A percentile compares a stretch with the other conserved stretches of the same genome.
Conservation (phyloP, 1,284 basidiomycete species). For the Mrakiaceae sp. region DNA sequence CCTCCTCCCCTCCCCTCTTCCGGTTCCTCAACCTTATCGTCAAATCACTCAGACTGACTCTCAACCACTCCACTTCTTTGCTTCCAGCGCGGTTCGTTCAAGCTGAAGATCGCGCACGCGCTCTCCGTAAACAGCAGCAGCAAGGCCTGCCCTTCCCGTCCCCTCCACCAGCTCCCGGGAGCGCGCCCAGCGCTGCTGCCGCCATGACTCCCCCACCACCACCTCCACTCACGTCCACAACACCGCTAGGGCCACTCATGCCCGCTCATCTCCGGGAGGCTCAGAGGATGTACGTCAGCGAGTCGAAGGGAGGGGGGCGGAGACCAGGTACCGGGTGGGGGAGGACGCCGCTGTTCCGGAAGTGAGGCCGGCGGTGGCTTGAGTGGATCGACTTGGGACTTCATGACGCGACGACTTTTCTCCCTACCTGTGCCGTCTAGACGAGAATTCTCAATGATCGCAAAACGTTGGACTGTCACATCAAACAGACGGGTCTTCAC, state of each 20-base stretch:
- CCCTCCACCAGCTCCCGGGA: background rate
- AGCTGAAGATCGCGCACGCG: background rate
- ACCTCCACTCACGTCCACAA: background rate
- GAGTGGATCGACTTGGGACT: background rate
- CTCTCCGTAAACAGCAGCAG: no score
- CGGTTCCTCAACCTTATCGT: no score
- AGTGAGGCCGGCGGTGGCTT: background rate
- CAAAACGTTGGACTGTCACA: no score
- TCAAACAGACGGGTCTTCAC: no score
- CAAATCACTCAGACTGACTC: background rate
- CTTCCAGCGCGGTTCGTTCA: background rate
- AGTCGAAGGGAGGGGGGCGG: slow-evolving; percentile 1
- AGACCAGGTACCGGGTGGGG: background rate
- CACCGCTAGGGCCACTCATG: background rate
- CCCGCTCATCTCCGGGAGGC: slow-evolving; percentile 12
- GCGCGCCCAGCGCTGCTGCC: slow-evolving; percentile 1
- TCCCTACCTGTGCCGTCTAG: background rate
- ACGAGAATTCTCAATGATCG: no score
- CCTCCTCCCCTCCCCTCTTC: background rate
- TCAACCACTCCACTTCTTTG: background rate
- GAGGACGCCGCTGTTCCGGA: slow-evolving; percentile 1
- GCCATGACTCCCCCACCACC: no score
- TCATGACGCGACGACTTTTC: background rate
- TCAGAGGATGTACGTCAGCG: slow-evolving; percentile 1
- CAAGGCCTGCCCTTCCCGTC: background rate